Evolutionary conservation across 768 basidiomycete genomes (phyloP), one percentile per base, ranked within the genome.

Genomic region (Lactarius hatsudake): DNA sequence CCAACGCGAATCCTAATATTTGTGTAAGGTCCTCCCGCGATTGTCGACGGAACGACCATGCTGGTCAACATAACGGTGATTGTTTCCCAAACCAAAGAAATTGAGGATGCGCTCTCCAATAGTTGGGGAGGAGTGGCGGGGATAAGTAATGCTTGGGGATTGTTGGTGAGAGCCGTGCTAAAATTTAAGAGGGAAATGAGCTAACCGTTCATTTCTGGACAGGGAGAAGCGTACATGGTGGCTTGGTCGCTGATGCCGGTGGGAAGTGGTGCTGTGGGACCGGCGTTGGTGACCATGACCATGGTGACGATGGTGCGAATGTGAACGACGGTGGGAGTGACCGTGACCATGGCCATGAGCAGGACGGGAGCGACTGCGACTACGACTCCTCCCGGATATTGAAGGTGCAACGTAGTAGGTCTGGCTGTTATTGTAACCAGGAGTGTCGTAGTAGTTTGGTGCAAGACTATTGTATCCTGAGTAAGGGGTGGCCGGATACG

Each of bases 21-120:
- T 68, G 59, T 56, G 26, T n/a, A 40, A 17, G 0, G 62, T 0
- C 18, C 67, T 60, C 32, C 67, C 67, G 4, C 63, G 67, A 61
- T 38, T 32, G 43, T 68, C 65, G 4, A 53, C 48, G 10, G 59
- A 18, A 61, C 84, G 79, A 64, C 87, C 87, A 43, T 82, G 75
- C 70, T 81, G 75, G 76, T 87, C 86, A 59, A 86, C 34, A 61
- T 75, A 75, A 62, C 69, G 68, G 40, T 38, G 32, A 64, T 63
- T 67, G 69, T 54, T 60, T 71, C 69, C 72, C 2, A 78, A 58
- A 62, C 80, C 81, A 64, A 81, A 77, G 65, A 80, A 75, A 34
- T 73, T 64, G 60, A 78, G 78, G 51, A 81, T 67, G 64, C 81
- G 81, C 48, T 79, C 79, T 36, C 77, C 71, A 4, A 81, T 30